A percentile compares a stretch with the other conserved stretches of the same genome.
These are phyloP conservation scores for Lyophyllum atratum DNA, from an alignment of 768 basidiomycete species.

Conservation along the genomic window DNA sequence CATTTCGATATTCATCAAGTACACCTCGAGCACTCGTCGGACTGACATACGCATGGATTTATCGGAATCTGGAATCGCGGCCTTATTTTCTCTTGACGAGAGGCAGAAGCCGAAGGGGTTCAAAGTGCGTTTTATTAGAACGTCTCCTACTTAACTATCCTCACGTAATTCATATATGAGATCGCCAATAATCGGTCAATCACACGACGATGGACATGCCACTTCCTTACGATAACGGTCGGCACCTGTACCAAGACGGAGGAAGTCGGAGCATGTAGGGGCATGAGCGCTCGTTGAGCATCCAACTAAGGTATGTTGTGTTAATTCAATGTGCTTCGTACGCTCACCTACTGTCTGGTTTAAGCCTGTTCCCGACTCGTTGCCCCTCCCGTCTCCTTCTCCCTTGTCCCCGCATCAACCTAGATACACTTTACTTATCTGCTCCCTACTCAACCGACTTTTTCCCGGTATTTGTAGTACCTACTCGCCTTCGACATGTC, in stretches of 20 bases:
- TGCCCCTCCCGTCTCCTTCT: too few relatives aligned
- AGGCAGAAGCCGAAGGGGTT: neutral
- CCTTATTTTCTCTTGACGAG: neutral
- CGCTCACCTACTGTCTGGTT: too few relatives aligned
- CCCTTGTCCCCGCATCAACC: too few relatives aligned
- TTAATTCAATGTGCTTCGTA: too few relatives aligned
- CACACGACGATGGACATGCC: neutral
- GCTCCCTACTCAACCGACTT: neutral
- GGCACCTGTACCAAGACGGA: neutral
- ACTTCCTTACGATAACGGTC: neutral
- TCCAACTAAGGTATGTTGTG: neutral
- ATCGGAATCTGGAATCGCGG: neutral
- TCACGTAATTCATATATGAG: neutral
- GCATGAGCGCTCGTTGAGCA: neutral
- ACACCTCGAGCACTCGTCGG: neutral
- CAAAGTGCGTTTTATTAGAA: neutral
- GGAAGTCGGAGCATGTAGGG: neutral
- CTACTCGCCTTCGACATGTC: neutral
- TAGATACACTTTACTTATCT: too few relatives aligned
- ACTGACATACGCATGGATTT: neutral
- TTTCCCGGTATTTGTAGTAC: neutral
- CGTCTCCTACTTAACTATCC: neutral
- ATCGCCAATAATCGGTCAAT: too few relatives aligned
- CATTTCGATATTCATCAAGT: neutral
- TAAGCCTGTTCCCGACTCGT: too few relatives aligned